phyloP scores from a whole-genome alignment of 352 stramenopile species.

The Pythium volutum region DNA sequence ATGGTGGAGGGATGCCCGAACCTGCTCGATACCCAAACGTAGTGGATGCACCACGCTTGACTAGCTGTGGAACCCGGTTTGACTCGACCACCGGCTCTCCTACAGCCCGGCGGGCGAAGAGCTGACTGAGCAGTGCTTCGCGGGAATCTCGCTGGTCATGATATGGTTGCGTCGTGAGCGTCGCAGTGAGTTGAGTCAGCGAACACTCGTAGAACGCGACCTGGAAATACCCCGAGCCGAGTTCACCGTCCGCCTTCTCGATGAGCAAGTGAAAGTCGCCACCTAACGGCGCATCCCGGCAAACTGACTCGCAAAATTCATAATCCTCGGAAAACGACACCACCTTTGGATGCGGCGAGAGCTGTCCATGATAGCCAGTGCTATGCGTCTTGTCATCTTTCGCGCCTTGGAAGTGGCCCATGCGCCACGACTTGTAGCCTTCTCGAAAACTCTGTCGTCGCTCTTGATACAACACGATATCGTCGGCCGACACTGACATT shows the following conservation, averaged over 20 bases:
- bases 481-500: constrained; percentile 77
- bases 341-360: constrained; percentile 30
- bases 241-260: constrained; percentile 39
- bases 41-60: background rate
- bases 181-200: constrained; percentile 46
- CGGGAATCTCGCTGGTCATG: constrained; percentile 15
- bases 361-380: constrained; percentile 36
- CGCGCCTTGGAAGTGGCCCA: constrained; percentile 72
- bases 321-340: constrained; percentile 67
- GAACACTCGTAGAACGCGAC: constrained; percentile 88
- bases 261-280: constrained; percentile 81
- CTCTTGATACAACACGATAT: constrained; percentile 85
- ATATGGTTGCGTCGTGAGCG: constrained; percentile 30
- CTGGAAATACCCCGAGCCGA: constrained; percentile 81
- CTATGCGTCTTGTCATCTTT: constrained; percentile 69
- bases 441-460: constrained; percentile 73
- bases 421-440: constrained; percentile 84
- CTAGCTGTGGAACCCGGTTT: background rate
- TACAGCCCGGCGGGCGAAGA: constrained; percentile 5
- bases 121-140: constrained; percentile 10
- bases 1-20: constrained; percentile 1
- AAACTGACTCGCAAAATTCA: constrained; percentile 75
- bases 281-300: constrained; percentile 46
- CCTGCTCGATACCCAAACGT: constrained; percentile 11
- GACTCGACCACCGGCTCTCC: background rate